These are phyloP conservation scores for Saraca asoca DNA, from an alignment of 331 rosid genomes.

Conservation along the genomic window DNA sequence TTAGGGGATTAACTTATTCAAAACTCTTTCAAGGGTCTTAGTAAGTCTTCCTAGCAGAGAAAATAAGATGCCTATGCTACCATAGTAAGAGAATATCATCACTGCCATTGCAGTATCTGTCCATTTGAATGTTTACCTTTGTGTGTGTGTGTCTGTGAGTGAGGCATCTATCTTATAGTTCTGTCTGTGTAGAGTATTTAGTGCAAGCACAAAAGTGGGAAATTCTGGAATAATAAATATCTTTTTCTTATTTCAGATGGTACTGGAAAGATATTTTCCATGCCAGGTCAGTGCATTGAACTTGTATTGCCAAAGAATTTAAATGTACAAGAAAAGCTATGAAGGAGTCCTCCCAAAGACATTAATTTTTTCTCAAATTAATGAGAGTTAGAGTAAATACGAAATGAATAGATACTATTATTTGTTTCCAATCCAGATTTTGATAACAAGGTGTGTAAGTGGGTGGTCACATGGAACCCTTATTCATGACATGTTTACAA, in stretches of 20 bases:
- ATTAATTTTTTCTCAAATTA: conserved; percentile 52
- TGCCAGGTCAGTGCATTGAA: conserved; percentile 67
- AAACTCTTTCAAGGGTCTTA: conserved; percentile 65
- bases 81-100: conserved; percentile 46
- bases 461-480: too few species aligned
- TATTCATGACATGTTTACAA: too few species aligned
- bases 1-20: conserved; percentile 25
- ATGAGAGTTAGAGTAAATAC: too few species aligned
- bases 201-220: background rate
- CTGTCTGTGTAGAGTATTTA: conserved; percentile 7
- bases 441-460: too few species aligned
- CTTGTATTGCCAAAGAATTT: conserved; percentile 72
- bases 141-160: background rate
- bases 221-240: background rate
- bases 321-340: conserved; percentile 63
- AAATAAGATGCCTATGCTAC: conserved; percentile 82
- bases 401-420: too few species aligned
- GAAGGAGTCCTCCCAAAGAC: conserved; percentile 66
- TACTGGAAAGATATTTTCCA: conserved; percentile 77
- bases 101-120: conserved; percentile 1
- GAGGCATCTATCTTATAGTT: conserved; percentile 15
- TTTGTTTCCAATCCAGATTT: too few species aligned
- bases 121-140: background rate
- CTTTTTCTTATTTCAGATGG: conserved; percentile 53
- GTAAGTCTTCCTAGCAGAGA: conserved; percentile 52